Evolutionary conservation across 1,139 yeast genomes (phyloP).

Genomic region (Lodderomyces margitis): DNA sequence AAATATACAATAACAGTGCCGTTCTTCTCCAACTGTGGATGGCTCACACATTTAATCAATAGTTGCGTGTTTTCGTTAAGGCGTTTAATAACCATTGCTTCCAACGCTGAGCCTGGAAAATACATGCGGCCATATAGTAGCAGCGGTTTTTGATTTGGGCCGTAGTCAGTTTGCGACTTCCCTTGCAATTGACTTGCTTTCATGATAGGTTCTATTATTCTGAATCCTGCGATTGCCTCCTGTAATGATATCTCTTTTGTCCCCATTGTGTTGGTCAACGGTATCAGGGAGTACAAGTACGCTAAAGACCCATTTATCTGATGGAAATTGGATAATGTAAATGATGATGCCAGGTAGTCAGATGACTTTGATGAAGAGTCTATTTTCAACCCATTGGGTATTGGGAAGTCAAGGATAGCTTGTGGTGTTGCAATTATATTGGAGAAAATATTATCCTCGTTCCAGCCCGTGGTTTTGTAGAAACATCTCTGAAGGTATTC

Average conservation of each 20-base stretch:
- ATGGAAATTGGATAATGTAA: slow-evolving; percentile 67
- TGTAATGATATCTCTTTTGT: slow-evolving; percentile 60
- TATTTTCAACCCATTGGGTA: slow-evolving; percentile 68
- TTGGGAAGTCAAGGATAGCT: slow-evolving; percentile 67
- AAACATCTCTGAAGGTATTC: slow-evolving; percentile 77
- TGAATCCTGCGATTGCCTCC: slow-evolving; percentile 77
- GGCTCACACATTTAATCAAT: slow-evolving; percentile 71
- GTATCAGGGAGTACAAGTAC: slow-evolving; percentile 69
- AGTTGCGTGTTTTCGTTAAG: slow-evolving; percentile 61
- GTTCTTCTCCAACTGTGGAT: slow-evolving; percentile 55
- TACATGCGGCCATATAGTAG: slow-evolving; percentile 75
- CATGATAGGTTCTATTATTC: slow-evolving; percentile 50
- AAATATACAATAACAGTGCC: slow-evolving; percentile 67
- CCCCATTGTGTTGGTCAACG: slow-evolving; percentile 50
- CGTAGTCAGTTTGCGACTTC: neutral
- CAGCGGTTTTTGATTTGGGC: slow-evolving; percentile 1
- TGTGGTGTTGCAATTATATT: slow-evolving; percentile 69
- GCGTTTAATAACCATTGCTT: slow-evolving; percentile 80
- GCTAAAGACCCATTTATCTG: slow-evolving; percentile 80
- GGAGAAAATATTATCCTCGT: slow-evolving; percentile 72
- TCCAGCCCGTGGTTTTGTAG: slow-evolving; percentile 70
- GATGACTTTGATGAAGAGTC: slow-evolving; percentile 75
- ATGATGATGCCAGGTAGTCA: slow-evolving; percentile 68
- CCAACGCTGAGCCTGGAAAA: slow-evolving; percentile 83
- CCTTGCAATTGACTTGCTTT: neutral